Base-by-base conservation (phyloP, 208 protist genomes). In the Crithidia brevicula region DNA sequence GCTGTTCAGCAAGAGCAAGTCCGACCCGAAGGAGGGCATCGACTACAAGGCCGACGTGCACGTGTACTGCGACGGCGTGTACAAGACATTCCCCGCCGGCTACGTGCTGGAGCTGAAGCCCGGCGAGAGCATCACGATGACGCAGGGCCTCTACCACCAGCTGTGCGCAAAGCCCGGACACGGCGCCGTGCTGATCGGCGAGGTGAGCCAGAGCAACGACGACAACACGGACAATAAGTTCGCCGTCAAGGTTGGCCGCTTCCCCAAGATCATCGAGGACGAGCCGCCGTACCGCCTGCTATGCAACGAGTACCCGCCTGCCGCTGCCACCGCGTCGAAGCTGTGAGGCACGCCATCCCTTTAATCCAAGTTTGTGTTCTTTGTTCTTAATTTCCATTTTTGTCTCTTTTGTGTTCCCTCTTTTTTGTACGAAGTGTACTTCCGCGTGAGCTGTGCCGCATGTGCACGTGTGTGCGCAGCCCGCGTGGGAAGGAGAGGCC, bases 191-290 rank as follows among this genome's bases (percentile, higher is more conserved):
- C 67, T 72, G 18, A 49, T 58, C 30, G 56, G 50, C 47, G 57
- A 59, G 57, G 50, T 73, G 40, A 66, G 67, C 34, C 49, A 59
- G 40, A 38, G 56, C 47, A 64, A 73, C 50, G 42, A 72, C 56
- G 57, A 72, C 66, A 65, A 63, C 66, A 50, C 59, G 9, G 66
- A 72, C 56, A 49, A 64, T 56, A 47, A 50, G 28, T 65, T 72
- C 47, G 56, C 67, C 10, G 57, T 18, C 28, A 47, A 28, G 15
- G 67, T 59, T 15, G 49, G 49, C 43, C 43, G 67, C 67, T 73
- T 73, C 67, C 56, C 67, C 23, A 65, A 56, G 50, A 60, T 60
- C 38, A 52, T 47, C 34, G 50, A 65, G 34, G 67, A 59, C 47
- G 57, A 65, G 49, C 36, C 45, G 49, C 36, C 57, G 20, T 60